A percentile compares a stretch with the other conserved stretches of the same genome.
Conservation (phyloP, 208 protist genomes). For the Dictyostelium gargantuum region DNA sequence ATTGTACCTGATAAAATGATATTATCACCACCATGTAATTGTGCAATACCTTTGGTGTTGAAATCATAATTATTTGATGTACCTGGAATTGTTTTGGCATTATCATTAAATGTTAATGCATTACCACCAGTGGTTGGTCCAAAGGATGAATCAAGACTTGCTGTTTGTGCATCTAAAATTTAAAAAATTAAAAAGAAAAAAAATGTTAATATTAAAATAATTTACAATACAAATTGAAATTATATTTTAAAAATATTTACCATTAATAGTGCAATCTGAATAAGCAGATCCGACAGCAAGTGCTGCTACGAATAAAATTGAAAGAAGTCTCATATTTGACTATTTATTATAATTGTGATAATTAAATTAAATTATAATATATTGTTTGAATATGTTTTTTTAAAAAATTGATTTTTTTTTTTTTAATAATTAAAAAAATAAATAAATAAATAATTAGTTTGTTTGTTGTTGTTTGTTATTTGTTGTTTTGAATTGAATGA, state of each 20-base stretch:
- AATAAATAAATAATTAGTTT: slow-evolving; percentile 17
- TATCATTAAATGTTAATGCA: background rate
- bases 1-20: background rate
- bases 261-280: background rate
- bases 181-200: background rate
- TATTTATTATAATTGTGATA: background rate
- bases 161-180: background rate
- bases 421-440: background rate
- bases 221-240: background rate
- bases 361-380: slow-evolving; percentile 5
- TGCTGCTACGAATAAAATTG: background rate
- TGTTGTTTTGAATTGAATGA: background rate
- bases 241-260: background rate
- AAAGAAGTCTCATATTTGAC: background rate
- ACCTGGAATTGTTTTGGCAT: background rate
- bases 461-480: background rate
- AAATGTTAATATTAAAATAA: background rate
- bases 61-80: background rate
- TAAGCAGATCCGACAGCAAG: background rate
- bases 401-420: background rate
- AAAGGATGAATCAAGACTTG: background rate
- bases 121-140: background rate
- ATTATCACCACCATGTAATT: background rate
- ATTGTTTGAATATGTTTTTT: background rate
- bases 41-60: background rate